Base-by-base conservation (phyloP, 345 rosid genomes). In the Eucalyptus melliodora region DNA sequence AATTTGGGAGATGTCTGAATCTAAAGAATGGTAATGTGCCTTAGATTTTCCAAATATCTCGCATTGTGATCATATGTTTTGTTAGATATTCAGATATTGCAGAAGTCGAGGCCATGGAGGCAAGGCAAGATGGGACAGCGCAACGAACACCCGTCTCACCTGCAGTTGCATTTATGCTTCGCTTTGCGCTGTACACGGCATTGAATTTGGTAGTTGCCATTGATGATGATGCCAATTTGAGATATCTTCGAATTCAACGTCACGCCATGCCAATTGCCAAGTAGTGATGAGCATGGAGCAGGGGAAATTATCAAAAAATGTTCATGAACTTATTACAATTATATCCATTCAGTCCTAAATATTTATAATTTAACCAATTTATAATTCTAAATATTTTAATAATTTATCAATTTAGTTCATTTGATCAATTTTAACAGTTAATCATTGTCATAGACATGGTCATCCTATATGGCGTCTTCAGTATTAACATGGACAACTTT, bases 401-500 rank as follows among this genome's bases (percentile, higher is more conserved):
- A 24, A 24, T 56, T 56, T 56, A 26, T 56, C 3, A 24, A 9
- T 56, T 10, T 5, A 9, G 3, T 56, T 0, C 6, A 56, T 56
- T 9, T 56, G 13, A 56, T 42, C 6, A 56, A 9, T 24, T 24
- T 56, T 56, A 24, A 24, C 0, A 2, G 3, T 2, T 23, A 10
- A 56, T 23, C 30, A 9, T 24, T 10, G 27, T 23, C 30, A 24
- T 56, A 26, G 3, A 0, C 13, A 0, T 5, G 6, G 6, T 56
- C 30, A 23, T 56, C 30, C 62, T 24, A 56, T 0, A 3, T 2
- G 30, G 30, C 0, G 0, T 56, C 14, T 23, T 26, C 2, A 24
- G 6, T 56, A 2, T 11, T 24, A 11, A 56, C 0, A 1, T 56
- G 62, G 30, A 24, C 0, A 0, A 2, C 3, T 56, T 56, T 2